Base-by-base conservation (phyloP, 2,329 filamentous ascomycete species). In the Stemphylium vesicarium region DNA sequence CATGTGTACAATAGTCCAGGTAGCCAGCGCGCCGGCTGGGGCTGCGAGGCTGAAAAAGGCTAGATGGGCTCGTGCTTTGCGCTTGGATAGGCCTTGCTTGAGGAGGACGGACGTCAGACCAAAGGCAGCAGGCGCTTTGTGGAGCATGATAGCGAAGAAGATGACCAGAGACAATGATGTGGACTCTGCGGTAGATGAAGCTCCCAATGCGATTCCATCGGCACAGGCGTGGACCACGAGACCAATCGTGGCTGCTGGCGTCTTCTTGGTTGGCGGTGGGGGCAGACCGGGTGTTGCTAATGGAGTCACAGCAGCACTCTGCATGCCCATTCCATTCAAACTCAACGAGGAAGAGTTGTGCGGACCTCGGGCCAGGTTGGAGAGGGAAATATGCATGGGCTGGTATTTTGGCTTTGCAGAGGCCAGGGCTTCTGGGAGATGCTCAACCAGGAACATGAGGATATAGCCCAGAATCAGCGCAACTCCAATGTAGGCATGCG, bases 91-190 rank as follows among this genome's bases (percentile, higher is more conserved):
- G 0, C 95, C 95, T 71, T 97, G 92, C 74, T 94, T 96, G 41
- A 99, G 81, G 41, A 99, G 79, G 2, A 97, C 86, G 1, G 92
- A 93, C 0, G 94, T 98, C 42, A 99, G 79, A 0, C 95, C 95
- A 78, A 99, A 99, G 0, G 95, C 93, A 1, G 95, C 95, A 0
- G 93, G 94, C 1, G 92, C 94, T 78, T 98, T 99, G 77, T 99
- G 95, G 5, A 98, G 86, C 90, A 99, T 96, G 64, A 99, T 95
- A 10, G 95, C 95, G 36, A 96, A 78, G 75, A 99, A 99, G 35
- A 99, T 92, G 65, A 99, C 91, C 56, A 98, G 86, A 32, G 91
- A 92, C 10, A 99, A 79, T 53, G 71, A 71, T 1, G 87, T 85
- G 4, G 90, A 88, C 3, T 89, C 68, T 2, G 72, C 69, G 4